Evolutionary conservation across 202 grass and related monocot species (phyloP).

Genomic region (Cymbopogon flexuosus): DNA sequence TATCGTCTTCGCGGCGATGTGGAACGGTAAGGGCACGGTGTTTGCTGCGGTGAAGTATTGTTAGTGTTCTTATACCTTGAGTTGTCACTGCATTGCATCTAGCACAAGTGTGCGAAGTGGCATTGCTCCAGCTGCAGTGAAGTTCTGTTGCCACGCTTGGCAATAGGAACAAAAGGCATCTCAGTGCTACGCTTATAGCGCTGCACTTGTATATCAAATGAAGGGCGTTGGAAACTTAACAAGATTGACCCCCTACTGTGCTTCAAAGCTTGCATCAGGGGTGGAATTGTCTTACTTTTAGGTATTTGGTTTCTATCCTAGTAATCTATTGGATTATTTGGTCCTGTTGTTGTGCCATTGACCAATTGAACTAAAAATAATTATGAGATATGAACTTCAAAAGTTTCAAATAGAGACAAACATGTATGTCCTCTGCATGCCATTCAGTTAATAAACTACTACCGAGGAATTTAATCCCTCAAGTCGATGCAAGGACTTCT

Average conservation of each 20-base stretch:
- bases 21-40: not conserved
- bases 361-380: not conserved
- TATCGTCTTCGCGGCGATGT: not conserved
- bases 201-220: not conserved
- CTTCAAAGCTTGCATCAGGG: not conserved
- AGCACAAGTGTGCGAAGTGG: slow-evolving; percentile 1
- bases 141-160: not conserved
- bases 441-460: not conserved
- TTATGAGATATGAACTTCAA: not conserved
- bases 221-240: not conserved
- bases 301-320: not conserved
- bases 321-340: not conserved
- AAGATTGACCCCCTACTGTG: not conserved
- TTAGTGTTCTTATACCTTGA: not conserved
- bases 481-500: not conserved
- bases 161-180: not conserved
- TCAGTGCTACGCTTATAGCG: not conserved
- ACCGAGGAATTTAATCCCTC: not conserved
- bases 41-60: not conserved
- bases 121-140: not conserved
- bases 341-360: not conserved
- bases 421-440: not conserved
- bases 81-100: slow-evolving; percentile 26
- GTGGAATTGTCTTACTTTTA: not conserved
- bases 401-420: not conserved